phyloP scores from a whole-genome alignment of 1,284 basidiomycete genomes.

The Tilletia horrida region DNA sequence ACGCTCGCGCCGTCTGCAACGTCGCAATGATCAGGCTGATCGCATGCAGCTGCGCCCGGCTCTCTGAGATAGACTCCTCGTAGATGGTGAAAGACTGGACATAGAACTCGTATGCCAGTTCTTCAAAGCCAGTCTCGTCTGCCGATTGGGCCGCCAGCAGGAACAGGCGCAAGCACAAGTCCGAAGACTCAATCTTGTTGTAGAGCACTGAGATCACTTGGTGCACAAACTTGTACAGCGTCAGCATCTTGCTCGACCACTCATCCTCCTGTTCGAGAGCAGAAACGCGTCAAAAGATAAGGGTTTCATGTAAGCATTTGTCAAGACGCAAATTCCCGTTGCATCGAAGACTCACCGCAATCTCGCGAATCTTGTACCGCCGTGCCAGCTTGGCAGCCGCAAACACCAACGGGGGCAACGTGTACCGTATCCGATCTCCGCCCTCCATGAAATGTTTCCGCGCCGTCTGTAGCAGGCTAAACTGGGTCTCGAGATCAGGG shows the following conservation, averaged over 20 bases:
- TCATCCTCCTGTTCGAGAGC: conserved; percentile 28
- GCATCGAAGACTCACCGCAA: neutral
- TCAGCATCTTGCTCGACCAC: conserved; percentile 50
- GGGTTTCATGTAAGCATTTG: no score
- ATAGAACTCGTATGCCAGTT: conserved; percentile 53
- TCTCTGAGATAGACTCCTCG: conserved; percentile 53
- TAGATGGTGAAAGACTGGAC: conserved; percentile 54
- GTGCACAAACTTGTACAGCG: conserved; percentile 52
- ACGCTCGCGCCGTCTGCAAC: conserved; percentile 46
- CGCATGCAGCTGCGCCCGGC: conserved; percentile 49
- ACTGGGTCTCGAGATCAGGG: conserved; percentile 47
- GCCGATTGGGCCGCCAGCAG: conserved; percentile 50
- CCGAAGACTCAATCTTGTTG: conserved; percentile 51
- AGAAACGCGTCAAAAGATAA: neutral
- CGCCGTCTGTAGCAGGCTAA: conserved; percentile 48
- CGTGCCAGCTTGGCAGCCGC: conserved; percentile 48
- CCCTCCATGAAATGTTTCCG: conserved; percentile 50
- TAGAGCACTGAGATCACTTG: conserved; percentile 52
- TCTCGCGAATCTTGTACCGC: conserved; percentile 45
- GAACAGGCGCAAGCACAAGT: conserved; percentile 48
- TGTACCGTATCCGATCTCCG: conserved; percentile 49
- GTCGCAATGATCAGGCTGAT: conserved; percentile 49
- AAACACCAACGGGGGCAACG: conserved; percentile 49
- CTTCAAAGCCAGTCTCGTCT: conserved; percentile 51
- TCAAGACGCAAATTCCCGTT: neutral